Base-by-base conservation (phyloP, 805 yeast genomes). In the Candida takata region DNA sequence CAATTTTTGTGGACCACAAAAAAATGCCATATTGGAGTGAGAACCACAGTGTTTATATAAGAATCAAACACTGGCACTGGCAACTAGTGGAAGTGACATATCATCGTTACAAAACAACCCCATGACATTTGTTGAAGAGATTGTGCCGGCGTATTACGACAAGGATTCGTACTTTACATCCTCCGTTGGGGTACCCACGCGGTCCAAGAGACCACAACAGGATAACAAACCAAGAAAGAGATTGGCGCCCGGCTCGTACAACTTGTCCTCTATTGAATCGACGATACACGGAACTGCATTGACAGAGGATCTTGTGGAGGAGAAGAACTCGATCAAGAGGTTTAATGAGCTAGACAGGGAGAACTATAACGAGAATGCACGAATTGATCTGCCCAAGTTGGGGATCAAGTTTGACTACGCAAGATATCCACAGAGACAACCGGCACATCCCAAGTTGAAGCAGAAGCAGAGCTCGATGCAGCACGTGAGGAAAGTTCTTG, bases 311-410 rank as follows among this genome's bases (percentile, higher is more conserved):
- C 36, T 50, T 5, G 41, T 47, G 6, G 69, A 60, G 33, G 54
- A 58, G 43, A 61, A 58, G 43, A 58, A 57, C 32, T 61, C 65
- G 2, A 47, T 49, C 12, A 63, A 61, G 39, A 44, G 73, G 31
- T 62, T 65, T 34, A 58, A 54, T 3, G 72, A 67, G 39, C 46
- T 68, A 15, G 67, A 64, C 36, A 45, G 62, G 19, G 73, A 68
- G 48, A 67, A 67, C 40, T 68, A 64, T 42, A 65, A 58, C 44
- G 71, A 66, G n/a, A 43, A 24, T 19, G 37, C 49, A 0, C 54
- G 57, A 31, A 50, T 65, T 15, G 73, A 67, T 16, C 45, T 67
- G 12, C 72, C 72, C 1, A 53, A 53, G 30, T 28, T 36, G 4
- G 57, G 57, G 2, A 27, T 54, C 13, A 36, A 39, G 16, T 54